A percentile compares a stretch with the other conserved stretches of the same genome.
Conservation (phyloP, 1,284 basidiomycete genomes). For the Ustilago vetiveriae region DNA sequence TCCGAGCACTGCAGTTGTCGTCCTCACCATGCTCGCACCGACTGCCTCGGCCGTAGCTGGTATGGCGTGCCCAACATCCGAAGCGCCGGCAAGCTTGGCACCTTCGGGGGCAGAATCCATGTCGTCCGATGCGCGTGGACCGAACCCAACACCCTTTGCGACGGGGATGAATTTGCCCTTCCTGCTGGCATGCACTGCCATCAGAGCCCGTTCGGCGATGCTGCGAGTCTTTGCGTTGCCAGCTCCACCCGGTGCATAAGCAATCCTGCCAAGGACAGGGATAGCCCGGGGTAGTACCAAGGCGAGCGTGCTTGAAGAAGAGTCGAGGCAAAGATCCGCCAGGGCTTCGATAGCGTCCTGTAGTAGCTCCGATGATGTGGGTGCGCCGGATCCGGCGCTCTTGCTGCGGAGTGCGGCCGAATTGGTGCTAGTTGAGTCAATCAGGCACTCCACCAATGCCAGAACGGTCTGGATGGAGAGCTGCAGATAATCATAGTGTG, state of each 20-base stretch:
- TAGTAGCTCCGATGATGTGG: constrained; percentile 6
- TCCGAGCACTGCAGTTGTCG: constrained; percentile 16
- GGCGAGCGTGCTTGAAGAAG: constrained; percentile 28
- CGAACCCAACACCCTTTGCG: constrained; percentile 38
- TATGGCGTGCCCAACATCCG: constrained; percentile 15
- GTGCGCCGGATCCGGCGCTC: constrained; percentile 14
- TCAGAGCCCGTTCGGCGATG: constrained; percentile 18
- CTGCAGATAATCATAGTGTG: constrained; percentile 43
- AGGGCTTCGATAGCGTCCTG: constrained; percentile 12
- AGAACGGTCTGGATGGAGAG: constrained; percentile 27
- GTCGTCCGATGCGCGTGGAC: constrained; percentile 26
- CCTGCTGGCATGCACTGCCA: constrained; percentile 17
- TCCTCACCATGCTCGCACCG: neutral
- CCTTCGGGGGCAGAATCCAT: constrained; percentile 33
- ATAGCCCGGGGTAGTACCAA: constrained; percentile 28
- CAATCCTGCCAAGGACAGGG: constrained; percentile 18
- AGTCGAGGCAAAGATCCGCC: constrained; percentile 23
- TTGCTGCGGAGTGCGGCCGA: constrained; percentile 13
- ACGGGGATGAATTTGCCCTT: constrained; percentile 41
- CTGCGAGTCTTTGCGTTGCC: constrained; percentile 7
- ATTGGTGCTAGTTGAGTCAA: constrained; percentile 25
- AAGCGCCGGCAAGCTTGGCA: constrained; percentile 17
- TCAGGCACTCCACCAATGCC: constrained; percentile 41
- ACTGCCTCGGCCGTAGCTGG: constrained; percentile 9
- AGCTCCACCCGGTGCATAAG: constrained; percentile 18